These are phyloP conservation scores for Heliosperma pusillum DNA, from an alignment of 148 eudicot genomes.

Conservation along the genomic window DNA sequence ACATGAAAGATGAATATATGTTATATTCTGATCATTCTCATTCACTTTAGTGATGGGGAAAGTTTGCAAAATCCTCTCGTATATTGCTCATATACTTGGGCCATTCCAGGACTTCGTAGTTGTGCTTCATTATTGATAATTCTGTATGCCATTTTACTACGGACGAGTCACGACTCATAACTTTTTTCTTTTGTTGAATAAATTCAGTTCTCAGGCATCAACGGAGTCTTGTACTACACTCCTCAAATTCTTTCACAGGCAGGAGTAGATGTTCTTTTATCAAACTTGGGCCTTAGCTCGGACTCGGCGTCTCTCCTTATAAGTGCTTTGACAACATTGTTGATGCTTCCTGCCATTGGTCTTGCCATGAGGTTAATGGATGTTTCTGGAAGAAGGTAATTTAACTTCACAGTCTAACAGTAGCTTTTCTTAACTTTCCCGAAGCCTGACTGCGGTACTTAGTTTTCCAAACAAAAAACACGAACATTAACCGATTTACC, in stretches of 20 bases:
- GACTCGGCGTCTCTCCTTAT: slow-evolving; percentile 78
- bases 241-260: slow-evolving; percentile 88
- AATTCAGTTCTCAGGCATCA: slow-evolving; percentile 80
- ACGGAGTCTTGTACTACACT: slow-evolving; percentile 82
- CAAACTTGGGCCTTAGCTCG: slow-evolving; percentile 56
- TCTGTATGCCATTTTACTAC: neutral
- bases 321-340: slow-evolving; percentile 63
- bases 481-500: neutral
- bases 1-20: neutral
- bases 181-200: neutral
- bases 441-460: neutral
- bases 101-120: neutral
- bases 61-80: neutral
- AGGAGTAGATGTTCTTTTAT: slow-evolving; percentile 73
- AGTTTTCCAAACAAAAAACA: neutral
- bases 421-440: neutral
- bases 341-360: slow-evolving; percentile 85
- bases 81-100: neutral
- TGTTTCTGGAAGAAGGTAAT: slow-evolving; percentile 82
- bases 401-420: neutral
- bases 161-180: slow-evolving; percentile 9
- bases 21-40: neutral
- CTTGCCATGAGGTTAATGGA: slow-evolving; percentile 84
- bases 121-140: neutral
- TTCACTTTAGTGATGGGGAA: neutral